These are phyloP conservation scores for Chlorella sp. DNA, from an alignment of 139 green algal genomes.

Conservation along the genomic window DNA sequence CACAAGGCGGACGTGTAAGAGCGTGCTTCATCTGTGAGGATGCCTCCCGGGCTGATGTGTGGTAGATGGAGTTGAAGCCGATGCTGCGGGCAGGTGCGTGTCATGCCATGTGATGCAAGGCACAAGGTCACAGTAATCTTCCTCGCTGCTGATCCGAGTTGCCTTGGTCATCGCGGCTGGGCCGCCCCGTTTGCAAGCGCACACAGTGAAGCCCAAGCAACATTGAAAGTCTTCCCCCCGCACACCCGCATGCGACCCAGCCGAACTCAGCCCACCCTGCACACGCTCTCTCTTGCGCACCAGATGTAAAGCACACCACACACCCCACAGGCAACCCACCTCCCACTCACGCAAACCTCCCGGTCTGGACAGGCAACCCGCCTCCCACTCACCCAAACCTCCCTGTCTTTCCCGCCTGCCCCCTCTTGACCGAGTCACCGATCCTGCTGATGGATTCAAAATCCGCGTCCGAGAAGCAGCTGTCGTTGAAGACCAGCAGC, in stretches of 20 bases:
- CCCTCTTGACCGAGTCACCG: constrained; percentile 62
- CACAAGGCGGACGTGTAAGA: not conserved
- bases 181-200: too few relatives aligned
- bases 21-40: too few relatives aligned
- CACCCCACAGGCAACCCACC: too few relatives aligned
- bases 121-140: not conserved
- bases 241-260: too few relatives aligned
- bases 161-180: too few relatives aligned
- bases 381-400: constrained; percentile 19
- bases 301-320: too few relatives aligned
- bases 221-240: too few relatives aligned
- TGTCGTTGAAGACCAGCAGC: constrained; percentile 68
- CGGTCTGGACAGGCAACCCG: constrained; percentile 29
- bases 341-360: constrained; percentile 20
- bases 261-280: not conserved
- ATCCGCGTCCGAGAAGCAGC: constrained; percentile 56
- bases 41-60: too few relatives aligned
- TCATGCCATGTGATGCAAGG: too few relatives aligned
- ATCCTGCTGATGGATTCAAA: constrained; percentile 67
- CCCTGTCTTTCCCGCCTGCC: constrained; percentile 34
- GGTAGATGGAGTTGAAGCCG: constrained; percentile 72
- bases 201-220: too few relatives aligned
- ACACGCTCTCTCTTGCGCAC: not conserved
- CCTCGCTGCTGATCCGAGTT: not conserved
- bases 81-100: too few relatives aligned